phyloP scores from a whole-genome alignment of 768 basidiomycete genomes.

The Tulasnella sp. region DNA sequence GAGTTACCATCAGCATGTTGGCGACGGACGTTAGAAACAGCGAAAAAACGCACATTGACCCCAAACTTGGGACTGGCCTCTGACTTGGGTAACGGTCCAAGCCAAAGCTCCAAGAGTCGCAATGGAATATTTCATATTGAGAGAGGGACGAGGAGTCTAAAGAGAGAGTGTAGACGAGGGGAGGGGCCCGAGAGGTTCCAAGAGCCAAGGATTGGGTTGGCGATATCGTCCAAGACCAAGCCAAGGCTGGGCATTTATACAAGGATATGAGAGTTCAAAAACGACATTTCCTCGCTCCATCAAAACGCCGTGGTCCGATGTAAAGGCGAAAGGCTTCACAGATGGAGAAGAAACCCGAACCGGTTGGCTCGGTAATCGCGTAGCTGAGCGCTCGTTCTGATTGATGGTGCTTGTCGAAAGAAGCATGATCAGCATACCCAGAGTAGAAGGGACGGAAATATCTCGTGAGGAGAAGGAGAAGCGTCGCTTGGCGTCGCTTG shows the following conservation, averaged over 20 bases:
- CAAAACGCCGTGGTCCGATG: conserved; percentile 5
- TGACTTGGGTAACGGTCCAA: conserved; percentile 16
- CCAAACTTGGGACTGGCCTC: conserved; percentile 46
- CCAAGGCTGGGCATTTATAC: not conserved
- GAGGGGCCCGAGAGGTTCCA: not conserved
- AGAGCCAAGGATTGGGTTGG: not conserved
- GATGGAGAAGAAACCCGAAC: not conserved
- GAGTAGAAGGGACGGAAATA: not conserved
- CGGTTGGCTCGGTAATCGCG: not conserved
- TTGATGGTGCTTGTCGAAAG: not conserved
- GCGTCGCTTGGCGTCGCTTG: not conserved
- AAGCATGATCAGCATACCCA: not conserved
- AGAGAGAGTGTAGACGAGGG: not conserved
- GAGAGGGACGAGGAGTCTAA: not conserved
- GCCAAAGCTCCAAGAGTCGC: conserved; percentile 13
- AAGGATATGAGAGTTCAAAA: not conserved
- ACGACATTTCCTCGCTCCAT: conserved; percentile 3
- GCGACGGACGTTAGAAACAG: conserved; percentile 42
- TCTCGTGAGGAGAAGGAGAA: not conserved
- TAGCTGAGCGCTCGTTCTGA: not conserved
- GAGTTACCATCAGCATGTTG: not conserved
- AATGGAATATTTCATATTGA: conserved; percentile 10
- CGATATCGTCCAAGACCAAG: not conserved
- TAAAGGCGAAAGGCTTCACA: not conserved
- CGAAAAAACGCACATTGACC: conserved; percentile 54